Conservation (phyloP, 2,329 filamentous ascomycete species). For the Colletotrichum camelliae region DNA sequence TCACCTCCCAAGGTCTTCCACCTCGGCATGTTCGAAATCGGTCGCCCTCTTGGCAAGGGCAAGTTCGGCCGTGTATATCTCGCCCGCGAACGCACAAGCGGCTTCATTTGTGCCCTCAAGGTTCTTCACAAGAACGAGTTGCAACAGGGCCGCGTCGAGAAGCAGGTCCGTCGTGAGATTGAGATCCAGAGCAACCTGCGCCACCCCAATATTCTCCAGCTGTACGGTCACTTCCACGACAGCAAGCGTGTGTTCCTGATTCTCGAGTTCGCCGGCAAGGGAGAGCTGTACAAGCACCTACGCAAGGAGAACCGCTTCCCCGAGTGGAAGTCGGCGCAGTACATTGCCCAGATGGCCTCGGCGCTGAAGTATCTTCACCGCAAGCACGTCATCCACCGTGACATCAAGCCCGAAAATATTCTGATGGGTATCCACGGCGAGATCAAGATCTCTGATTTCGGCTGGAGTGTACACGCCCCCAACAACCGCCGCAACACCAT, state of each 20-base stretch:
- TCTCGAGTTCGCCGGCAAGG: constrained; percentile 84
- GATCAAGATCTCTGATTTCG: constrained; percentile 98
- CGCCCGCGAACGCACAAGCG: constrained; percentile 77
- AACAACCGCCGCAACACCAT: constrained; percentile 94
- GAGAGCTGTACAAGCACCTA: constrained; percentile 88
- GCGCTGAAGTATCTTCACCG: constrained; percentile 90
- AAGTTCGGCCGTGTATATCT: constrained; percentile 90
- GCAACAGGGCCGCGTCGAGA: constrained; percentile 79
- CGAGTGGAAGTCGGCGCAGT: constrained; percentile 86
- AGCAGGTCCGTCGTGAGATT: constrained; percentile 86
- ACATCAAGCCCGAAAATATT: constrained; percentile 98
- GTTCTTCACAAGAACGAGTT: constrained; percentile 86
- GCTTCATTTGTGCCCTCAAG: constrained; percentile 87
- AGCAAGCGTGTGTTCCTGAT: constrained; percentile 88
- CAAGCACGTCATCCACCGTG: constrained; percentile 96
- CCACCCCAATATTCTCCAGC: constrained; percentile 83
- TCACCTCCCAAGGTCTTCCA: constrained; percentile 72
- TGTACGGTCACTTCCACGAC: constrained; percentile 90
- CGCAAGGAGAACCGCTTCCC: constrained; percentile 80
- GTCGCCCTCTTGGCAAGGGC: constrained; percentile 83
- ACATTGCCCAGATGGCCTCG: constrained; percentile 89
- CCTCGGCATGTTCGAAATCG: constrained; percentile 93
- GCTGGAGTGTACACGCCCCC: constrained; percentile 97
- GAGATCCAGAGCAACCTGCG: constrained; percentile 89
- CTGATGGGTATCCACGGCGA: constrained; percentile 95